Evolutionary conservation across 345 rosid genomes (phyloP).

Genomic region (Populus deltoides): DNA sequence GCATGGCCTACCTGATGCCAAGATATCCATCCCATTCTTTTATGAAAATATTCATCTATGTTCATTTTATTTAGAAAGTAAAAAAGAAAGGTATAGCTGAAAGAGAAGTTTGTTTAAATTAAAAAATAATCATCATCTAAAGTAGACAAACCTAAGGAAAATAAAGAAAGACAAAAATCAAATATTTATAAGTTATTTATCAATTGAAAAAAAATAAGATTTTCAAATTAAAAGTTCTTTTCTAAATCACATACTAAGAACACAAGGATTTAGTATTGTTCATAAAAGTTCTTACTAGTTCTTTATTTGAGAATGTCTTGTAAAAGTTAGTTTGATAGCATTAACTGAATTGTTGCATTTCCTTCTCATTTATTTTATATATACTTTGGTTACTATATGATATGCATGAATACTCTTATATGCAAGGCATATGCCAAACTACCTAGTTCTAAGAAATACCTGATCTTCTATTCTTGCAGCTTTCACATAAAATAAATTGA

Average conservation of each 20-base stretch:
- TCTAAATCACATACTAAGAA: neutral
- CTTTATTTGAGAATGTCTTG: too few relatives aligned
- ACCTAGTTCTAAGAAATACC: conserved; percentile 37
- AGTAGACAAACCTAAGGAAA: neutral
- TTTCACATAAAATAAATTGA: conserved; percentile 63
- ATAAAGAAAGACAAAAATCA: neutral
- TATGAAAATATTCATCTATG: neutral
- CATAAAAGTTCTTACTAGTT: too few relatives aligned
- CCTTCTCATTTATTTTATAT: too few relatives aligned
- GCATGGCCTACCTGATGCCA: neutral
- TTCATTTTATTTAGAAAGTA: neutral
- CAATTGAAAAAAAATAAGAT: neutral
- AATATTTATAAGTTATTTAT: neutral
- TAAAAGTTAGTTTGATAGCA: too few relatives aligned
- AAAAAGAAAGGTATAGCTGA: neutral
- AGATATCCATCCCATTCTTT: neutral
- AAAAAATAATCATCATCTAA: neutral
- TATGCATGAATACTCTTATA: too few relatives aligned
- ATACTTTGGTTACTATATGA: too few relatives aligned
- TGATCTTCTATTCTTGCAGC: conserved; percentile 79
- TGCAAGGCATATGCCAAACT: neutral
- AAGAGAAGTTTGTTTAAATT: neutral
- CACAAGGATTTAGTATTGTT: too few relatives aligned
- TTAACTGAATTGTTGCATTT: too few relatives aligned
- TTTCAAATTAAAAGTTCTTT: neutral